These are phyloP conservation scores for Lentinula edodes DNA, from an alignment of 768 basidiomycete genomes.

Conservation along the genomic window DNA sequence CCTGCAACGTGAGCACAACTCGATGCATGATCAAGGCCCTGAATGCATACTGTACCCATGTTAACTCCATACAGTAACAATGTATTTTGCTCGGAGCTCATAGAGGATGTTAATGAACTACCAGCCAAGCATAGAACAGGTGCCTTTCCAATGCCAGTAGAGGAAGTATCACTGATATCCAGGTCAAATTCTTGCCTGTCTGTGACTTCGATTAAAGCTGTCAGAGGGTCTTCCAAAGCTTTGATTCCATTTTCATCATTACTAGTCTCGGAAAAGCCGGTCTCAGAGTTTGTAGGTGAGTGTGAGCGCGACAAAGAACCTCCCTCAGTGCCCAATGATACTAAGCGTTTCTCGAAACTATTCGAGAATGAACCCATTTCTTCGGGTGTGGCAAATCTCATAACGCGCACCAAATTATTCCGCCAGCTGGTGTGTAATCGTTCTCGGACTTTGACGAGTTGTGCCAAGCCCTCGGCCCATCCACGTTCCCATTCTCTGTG, in stretches of 20 bases:
- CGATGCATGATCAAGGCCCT: conserved; percentile 20
- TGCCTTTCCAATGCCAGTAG: conserved; percentile 7
- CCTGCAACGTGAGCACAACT: conserved; percentile 31
- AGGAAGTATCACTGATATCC: conserved; percentile 6
- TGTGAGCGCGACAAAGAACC: background rate
- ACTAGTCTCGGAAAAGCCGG: background rate
- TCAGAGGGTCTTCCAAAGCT: background rate
- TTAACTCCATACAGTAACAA: background rate
- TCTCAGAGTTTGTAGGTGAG: conserved; percentile 21
- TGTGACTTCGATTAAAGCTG: background rate
- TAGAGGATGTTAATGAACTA: background rate
- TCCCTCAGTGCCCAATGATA: background rate
- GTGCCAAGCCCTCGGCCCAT: conserved; percentile 55
- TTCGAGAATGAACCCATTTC: conserved; percentile 16
- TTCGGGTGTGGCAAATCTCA: conserved; percentile 30
- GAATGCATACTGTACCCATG: background rate
- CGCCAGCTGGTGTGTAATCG: conserved; percentile 42
- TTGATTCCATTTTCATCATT: background rate
- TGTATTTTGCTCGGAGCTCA: background rate
- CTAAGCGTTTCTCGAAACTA: background rate
- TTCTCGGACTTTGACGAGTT: conserved; percentile 41
- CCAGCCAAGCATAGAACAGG: conserved; percentile 41
- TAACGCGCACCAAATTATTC: conserved; percentile 36
- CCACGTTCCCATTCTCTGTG: conserved; percentile 52
- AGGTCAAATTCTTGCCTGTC: conserved; percentile 25